phyloP scores from a whole-genome alignment of 176 grass and related monocot genomes.

The Carex cristatella region DNA sequence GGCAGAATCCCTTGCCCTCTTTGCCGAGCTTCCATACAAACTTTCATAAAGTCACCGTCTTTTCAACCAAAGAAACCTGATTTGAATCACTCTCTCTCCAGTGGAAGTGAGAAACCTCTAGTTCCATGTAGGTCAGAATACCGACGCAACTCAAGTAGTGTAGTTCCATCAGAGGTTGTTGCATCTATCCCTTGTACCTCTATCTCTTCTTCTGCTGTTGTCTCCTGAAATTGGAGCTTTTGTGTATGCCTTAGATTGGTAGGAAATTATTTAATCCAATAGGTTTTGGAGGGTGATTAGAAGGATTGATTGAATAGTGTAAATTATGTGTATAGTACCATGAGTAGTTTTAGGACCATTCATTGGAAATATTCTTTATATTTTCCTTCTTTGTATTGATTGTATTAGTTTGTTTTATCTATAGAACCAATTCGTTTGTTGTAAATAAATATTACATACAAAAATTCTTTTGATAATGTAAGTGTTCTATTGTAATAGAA shows the following conservation, averaged over 20 bases:
- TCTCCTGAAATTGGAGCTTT: slow-evolving; percentile 35
- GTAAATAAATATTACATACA: neutral
- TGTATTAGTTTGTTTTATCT: neutral
- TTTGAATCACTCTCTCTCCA: neutral
- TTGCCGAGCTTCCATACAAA: slow-evolving; percentile 60
- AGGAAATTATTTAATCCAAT: neutral
- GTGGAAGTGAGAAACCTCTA: slow-evolving; percentile 13
- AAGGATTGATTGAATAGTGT: neutral
- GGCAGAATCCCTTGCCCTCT: slow-evolving; percentile 87
- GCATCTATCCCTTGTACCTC: slow-evolving; percentile 27
- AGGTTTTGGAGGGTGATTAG: neutral
- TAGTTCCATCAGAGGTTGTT: slow-evolving; percentile 20
- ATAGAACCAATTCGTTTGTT: neutral
- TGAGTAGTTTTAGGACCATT: neutral
- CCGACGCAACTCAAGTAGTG: slow-evolving; percentile 6
- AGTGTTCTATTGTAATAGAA: neutral
- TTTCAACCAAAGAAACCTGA: slow-evolving; percentile 5
- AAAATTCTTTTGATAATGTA: neutral
- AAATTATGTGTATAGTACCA: slow-evolving; percentile 3
- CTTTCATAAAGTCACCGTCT: slow-evolving; percentile 44
- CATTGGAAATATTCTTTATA: neutral
- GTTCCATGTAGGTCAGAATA: slow-evolving; percentile 20
- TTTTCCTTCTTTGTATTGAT: neutral
- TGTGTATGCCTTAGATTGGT: neutral
- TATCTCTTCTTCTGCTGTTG: slow-evolving; percentile 25